Percentiles rank a stretch among this genome's conserved stretches.
Conservation (phyloP, 1,284 basidiomycete species). For the Trichosporon coremiiforme region DNA sequence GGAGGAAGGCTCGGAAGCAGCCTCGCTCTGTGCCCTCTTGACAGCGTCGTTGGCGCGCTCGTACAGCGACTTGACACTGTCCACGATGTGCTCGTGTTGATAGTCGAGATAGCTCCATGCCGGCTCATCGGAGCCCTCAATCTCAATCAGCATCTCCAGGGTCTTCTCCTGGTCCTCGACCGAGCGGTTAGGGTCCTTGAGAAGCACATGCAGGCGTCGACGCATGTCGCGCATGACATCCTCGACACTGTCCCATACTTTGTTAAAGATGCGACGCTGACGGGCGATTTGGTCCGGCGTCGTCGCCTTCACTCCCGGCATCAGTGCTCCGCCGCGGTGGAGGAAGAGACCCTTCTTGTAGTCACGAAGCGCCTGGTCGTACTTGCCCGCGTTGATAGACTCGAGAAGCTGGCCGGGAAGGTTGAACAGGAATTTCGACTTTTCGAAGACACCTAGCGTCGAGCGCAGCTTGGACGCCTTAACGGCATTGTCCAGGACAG, state of each 20-base stretch:
- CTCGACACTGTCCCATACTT: conserved; percentile 95
- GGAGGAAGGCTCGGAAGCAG: conserved; percentile 35
- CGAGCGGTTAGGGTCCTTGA: conserved; percentile 74
- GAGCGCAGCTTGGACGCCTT: conserved; percentile 91
- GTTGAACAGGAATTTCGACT: conserved; percentile 98
- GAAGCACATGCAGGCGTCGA: conserved; percentile 69
- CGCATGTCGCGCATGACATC: conserved; percentile 92
- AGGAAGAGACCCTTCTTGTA: conserved; percentile 97
- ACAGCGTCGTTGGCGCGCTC: conserved; percentile 63
- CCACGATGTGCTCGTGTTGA: conserved; percentile 82
- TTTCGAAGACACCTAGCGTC: conserved; percentile 92
- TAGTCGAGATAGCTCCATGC: conserved; percentile 93
- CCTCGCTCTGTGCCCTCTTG: conserved; percentile 55
- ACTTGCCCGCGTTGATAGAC: conserved; percentile 72
- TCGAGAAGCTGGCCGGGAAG: conserved; percentile 88
- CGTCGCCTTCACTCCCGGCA: conserved; percentile 61
- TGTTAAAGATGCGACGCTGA: conserved; percentile 89
- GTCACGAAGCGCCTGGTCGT: conserved; percentile 89
- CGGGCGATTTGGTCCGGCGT: conserved; percentile 65
- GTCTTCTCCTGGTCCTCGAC: conserved; percentile 97
- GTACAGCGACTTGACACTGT: conserved; percentile 73
- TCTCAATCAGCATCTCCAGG: conserved; percentile 87
- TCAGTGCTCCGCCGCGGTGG: conserved; percentile 78
- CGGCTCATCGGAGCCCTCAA: conserved; percentile 74
- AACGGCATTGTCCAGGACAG: conserved; percentile 91